phyloP scores from a whole-genome alignment of 768 basidiomycete genomes.

The Sistotremastrum niveocremeum region DNA sequence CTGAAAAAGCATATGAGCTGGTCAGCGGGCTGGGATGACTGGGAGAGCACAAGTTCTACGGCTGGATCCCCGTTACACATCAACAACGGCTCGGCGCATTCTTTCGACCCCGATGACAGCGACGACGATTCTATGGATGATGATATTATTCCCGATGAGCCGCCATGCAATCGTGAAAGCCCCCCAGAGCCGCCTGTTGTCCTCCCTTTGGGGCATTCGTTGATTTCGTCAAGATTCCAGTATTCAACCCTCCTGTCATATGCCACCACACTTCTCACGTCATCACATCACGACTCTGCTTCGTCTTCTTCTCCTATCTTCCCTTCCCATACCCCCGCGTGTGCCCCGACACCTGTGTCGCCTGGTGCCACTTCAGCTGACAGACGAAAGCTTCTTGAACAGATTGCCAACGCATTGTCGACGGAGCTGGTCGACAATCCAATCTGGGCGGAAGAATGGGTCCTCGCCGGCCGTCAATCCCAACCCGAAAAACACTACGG shows the following conservation, averaged over 20 bases:
- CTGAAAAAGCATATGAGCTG: no score
- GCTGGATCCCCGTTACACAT: no score
- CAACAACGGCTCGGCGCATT: no score
- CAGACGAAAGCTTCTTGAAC: slow-evolving; percentile 54
- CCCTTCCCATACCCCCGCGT: slow-evolving; percentile 24
- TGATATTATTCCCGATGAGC: slow-evolving; percentile 12
- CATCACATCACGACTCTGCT: slow-evolving; percentile 34
- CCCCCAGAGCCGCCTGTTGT: slow-evolving; percentile 41
- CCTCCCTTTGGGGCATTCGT: slow-evolving; percentile 53
- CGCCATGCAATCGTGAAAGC: slow-evolving; percentile 49
- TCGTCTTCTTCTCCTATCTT: slow-evolving; percentile 32
- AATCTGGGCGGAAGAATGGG: slow-evolving; percentile 56
- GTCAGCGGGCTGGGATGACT: no score
- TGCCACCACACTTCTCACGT: slow-evolving; percentile 36
- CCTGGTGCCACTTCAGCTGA: slow-evolving; percentile 61
- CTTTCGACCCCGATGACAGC: slow-evolving; percentile 15
- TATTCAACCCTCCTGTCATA: slow-evolving; percentile 50
- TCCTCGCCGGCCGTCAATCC: slow-evolving; percentile 20
- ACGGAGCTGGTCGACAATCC: slow-evolving; percentile 63
- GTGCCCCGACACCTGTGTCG: slow-evolving; percentile 77
- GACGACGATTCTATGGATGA: slow-evolving; percentile 14
- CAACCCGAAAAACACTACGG: slow-evolving; percentile 9
- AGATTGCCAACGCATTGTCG: slow-evolving; percentile 47
- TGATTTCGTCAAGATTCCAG: slow-evolving; percentile 56
- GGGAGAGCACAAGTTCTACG: no score